These are phyloP conservation scores for Luvunga scandens DNA, from an alignment of 345 rosid species.

Conservation along the genomic window DNA sequence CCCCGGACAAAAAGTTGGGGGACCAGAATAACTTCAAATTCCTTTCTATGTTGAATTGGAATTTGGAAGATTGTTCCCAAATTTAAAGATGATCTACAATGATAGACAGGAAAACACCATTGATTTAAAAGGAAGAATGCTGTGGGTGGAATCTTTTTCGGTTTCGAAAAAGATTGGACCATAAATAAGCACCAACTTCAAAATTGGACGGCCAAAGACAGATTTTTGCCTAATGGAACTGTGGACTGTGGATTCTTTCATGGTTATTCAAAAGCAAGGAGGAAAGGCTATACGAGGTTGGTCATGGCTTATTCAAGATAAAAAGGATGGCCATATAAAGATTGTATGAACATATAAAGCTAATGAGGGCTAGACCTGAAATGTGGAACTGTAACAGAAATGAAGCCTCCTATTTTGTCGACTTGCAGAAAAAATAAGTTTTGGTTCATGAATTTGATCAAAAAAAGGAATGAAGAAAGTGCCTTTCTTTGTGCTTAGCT, in stretches of 20 bases:
- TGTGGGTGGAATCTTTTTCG: constrained; percentile 17
- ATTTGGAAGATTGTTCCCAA: constrained; percentile 38
- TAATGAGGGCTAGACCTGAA: constrained; percentile 40
- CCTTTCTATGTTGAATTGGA: constrained; percentile 27
- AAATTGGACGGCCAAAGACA: constrained; percentile 16
- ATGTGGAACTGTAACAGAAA: constrained; percentile 30
- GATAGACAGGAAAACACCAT: constrained; percentile 26
- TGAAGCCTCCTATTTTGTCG: constrained; percentile 37
- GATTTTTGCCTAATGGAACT: constrained; percentile 26
- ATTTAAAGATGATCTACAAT: constrained; percentile 14
- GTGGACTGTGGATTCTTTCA: constrained; percentile 34
- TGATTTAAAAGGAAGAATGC: constrained; percentile 26
- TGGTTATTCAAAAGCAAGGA: constrained; percentile 40
- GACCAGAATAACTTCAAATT: constrained; percentile 28
- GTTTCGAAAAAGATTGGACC: constrained; percentile 24
- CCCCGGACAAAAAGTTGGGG: constrained; percentile 38
- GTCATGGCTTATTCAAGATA: constrained; percentile 40
- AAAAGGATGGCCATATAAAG: constrained; percentile 32
- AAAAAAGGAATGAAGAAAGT: constrained; percentile 22
- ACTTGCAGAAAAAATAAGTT: constrained; percentile 29
- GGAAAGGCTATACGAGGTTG: constrained; percentile 31
- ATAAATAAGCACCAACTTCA: constrained; percentile 35
- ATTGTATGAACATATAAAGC: constrained; percentile 26
- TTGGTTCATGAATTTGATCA: constrained; percentile 35
- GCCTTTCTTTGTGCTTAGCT: constrained; percentile 26